Evolutionary conservation across 306 rosid species (phyloP).

Genomic region (Nissolia schottii): DNA sequence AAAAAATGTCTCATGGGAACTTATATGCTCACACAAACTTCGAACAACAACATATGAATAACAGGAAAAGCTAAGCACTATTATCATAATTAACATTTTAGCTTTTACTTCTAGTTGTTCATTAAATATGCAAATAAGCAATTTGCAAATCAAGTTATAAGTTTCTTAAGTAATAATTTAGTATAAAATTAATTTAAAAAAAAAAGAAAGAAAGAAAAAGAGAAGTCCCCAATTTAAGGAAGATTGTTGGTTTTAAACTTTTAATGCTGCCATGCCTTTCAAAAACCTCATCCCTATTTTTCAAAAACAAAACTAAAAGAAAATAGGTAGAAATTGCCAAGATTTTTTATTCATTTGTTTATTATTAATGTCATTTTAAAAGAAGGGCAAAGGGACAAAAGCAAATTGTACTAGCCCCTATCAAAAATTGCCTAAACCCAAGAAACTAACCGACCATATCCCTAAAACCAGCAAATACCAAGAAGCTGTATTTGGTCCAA

Average conservation of each 20-base stretch:
- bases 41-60: not conserved
- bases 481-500: slow-evolving; percentile 9
- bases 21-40: not conserved
- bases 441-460: slow-evolving; percentile 72
- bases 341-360: not conserved
- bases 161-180: not conserved
- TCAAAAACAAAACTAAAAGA: not conserved
- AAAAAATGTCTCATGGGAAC: not conserved
- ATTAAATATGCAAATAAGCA: not conserved
- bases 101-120: not conserved
- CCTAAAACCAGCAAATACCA: slow-evolving; percentile 60
- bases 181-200: not conserved
- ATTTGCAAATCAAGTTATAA: not conserved
- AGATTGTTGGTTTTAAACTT: not conserved
- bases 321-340: not conserved
- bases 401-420: not conserved
- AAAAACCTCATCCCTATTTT: not conserved
- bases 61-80: not conserved
- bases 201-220: not conserved
- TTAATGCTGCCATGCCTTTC: slow-evolving; percentile 2
- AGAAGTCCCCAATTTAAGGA: slow-evolving; percentile 13
- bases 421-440: slow-evolving; percentile 24
- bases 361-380: not conserved
- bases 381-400: slow-evolving; percentile 22
- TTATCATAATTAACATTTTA: not conserved